Conservation (phyloP, 331 rosid genomes). For the Malus hybrid region DNA sequence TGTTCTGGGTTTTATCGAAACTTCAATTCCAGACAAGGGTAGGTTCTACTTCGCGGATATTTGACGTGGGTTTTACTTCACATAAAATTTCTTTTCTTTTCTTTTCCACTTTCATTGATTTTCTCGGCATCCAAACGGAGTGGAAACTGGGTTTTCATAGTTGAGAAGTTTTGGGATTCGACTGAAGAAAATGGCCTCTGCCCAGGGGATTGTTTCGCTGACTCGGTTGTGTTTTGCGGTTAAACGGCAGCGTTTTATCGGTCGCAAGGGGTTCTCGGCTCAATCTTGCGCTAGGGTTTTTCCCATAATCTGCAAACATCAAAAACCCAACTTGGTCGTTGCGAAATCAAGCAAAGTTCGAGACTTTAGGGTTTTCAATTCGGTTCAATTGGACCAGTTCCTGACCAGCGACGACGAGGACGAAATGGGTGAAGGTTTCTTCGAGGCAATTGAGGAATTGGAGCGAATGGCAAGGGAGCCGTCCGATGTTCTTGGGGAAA, state of each 20-base stretch:
- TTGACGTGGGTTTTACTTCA: constrained; percentile 3
- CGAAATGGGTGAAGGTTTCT: constrained; percentile 85
- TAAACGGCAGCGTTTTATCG: constrained; percentile 17
- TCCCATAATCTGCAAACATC: constrained; percentile 15
- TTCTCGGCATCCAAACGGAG: constrained; percentile 11
- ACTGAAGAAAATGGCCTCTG: constrained; percentile 43
- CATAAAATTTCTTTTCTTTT: background rate
- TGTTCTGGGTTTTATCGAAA: background rate
- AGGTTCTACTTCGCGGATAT: background rate
- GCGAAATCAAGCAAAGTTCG: constrained; percentile 29
- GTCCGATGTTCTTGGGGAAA: constrained; percentile 84
- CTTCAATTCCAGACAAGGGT: background rate
- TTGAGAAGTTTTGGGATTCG: constrained; percentile 1
- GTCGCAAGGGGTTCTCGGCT: constrained; percentile 17
- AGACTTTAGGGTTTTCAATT: constrained; percentile 39
- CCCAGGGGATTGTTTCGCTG: constrained; percentile 38
- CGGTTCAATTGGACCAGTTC: constrained; percentile 75
- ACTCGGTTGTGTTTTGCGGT: constrained; percentile 29
- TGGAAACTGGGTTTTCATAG: background rate
- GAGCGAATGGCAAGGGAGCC: constrained; percentile 95
- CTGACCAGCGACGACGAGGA: constrained; percentile 83
- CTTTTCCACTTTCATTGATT: background rate
- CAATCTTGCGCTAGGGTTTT: constrained; percentile 29
- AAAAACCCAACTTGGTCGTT: constrained; percentile 12
- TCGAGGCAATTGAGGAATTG: constrained; percentile 88